Percentiles rank a stretch among this genome's conserved stretches.
These are phyloP conservation scores for Emmonsiellopsis sp. DNA, from an alignment of 2,329 filamentous ascomycete genomes.

Conservation along the genomic window DNA sequence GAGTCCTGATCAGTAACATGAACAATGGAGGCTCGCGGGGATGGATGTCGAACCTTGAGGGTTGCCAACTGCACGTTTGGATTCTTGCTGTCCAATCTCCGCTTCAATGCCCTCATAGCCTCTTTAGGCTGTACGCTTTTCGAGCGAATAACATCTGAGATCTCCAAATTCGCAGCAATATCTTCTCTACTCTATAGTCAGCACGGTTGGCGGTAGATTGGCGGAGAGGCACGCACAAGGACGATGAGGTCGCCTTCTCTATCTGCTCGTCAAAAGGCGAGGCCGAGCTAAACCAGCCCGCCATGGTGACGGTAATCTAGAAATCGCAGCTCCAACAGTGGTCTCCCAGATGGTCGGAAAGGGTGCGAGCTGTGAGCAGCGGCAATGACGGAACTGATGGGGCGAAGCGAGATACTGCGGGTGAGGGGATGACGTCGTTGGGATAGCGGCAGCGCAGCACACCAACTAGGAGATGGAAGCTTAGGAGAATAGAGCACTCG, in stretches of 20 bases:
- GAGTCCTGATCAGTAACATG: not conserved
- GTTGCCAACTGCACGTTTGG: constrained; percentile 93
- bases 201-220: constrained; percentile 4
- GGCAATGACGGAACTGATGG: not conserved
- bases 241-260: constrained; percentile 87
- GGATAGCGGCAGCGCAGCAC: not conserved
- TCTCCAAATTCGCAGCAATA: constrained; percentile 94
- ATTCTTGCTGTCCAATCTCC: constrained; percentile 92
- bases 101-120: constrained; percentile 93
- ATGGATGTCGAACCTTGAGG: constrained; percentile 58
- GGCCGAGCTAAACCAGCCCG: constrained; percentile 92
- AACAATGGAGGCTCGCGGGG: not conserved
- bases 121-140: constrained; percentile 97
- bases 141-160: constrained; percentile 92
- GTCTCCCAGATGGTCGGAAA: not conserved
- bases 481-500: not conserved
- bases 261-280: constrained; percentile 94
- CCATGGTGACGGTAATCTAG: constrained; percentile 58
- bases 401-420: not conserved
- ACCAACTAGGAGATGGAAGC: not conserved
- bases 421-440: not conserved
- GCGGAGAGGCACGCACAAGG: constrained; percentile 55
- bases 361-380: not conserved
- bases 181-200: constrained; percentile 59
- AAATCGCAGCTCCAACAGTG: not conserved